Percentiles rank a stretch among this genome's conserved stretches.
Evolutionary conservation across 805 yeast species (phyloP).

Genomic region (Candida sphagnicola): DNA sequence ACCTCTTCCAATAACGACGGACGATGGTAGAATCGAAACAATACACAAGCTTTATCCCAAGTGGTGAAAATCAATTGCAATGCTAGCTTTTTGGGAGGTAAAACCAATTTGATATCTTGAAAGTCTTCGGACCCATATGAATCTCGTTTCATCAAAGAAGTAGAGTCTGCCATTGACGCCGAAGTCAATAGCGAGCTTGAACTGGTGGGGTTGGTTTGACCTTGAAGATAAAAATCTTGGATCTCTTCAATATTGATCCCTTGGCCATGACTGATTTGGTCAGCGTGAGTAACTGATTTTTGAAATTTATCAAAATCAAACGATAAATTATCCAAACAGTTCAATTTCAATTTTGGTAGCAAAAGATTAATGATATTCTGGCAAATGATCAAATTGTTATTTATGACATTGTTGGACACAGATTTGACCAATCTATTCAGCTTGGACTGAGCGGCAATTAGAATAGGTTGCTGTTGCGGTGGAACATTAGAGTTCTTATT

Average conservation of each 20-base stretch:
- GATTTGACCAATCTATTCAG: not conserved
- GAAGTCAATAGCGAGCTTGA: conserved; percentile 5
- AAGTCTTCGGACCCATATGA: conserved; percentile 14
- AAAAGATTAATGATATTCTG: conserved; percentile 32
- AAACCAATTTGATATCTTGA: conserved; percentile 54
- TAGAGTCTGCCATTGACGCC: not conserved
- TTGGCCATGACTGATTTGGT: conserved; percentile 12
- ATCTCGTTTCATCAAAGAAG: conserved; percentile 1
- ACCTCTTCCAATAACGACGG: conserved; percentile 74
- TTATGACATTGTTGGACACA: conserved; percentile 8
- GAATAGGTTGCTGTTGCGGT: conserved; percentile 2
- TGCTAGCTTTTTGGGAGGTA: conserved; percentile 76
- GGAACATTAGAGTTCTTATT: conserved; percentile 37
- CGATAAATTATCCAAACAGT: conserved; percentile 27
- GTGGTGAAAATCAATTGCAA: conserved; percentile 66
- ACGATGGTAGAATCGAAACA: conserved; percentile 81
- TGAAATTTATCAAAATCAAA: conserved; percentile 35
- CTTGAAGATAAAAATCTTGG: conserved; percentile 22
- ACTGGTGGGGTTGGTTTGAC: conserved; percentile 3
- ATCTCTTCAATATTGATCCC: conserved; percentile 21
- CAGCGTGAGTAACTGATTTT: conserved; percentile 18
- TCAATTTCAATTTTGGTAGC: conserved; percentile 32
- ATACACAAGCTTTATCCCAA: conserved; percentile 83
- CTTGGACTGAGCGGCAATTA: conserved; percentile 1
- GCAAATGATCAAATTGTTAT: conserved; percentile 21